Evolutionary conservation across 2,329 filamentous ascomycete genomes (phyloP).

Genomic region (Neonectria ditissima): DNA sequence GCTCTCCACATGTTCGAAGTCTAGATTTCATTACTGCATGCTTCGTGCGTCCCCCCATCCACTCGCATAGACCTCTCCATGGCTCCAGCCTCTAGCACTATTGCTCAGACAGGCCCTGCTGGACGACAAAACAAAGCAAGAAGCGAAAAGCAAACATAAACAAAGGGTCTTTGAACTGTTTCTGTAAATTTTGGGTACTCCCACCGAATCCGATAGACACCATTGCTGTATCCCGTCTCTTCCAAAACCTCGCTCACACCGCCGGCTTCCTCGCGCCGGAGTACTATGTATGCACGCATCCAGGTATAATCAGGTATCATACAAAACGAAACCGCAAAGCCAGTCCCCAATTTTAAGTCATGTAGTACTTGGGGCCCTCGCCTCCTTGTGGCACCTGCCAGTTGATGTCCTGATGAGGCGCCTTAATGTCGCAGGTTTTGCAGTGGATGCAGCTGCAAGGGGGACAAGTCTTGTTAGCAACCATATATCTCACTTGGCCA

Average conservation of each 20-base stretch:
- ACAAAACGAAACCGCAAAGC: slow-evolving; percentile 36
- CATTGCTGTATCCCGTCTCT: slow-evolving; percentile 30
- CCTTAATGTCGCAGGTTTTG: slow-evolving; percentile 99
- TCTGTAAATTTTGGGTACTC: slow-evolving; percentile 20
- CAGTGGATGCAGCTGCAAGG: slow-evolving; percentile 92
- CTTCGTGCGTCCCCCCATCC: slow-evolving; percentile 27
- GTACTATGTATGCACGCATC: slow-evolving; percentile 32
- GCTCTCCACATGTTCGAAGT: slow-evolving; percentile 34
- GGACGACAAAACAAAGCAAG: slow-evolving; percentile 8
- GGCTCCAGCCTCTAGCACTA: slow-evolving; percentile 24
- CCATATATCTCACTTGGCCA: not conserved
- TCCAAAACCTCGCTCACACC: slow-evolving; percentile 15
- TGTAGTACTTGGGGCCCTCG: slow-evolving; percentile 79
- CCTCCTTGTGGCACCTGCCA: slow-evolving; percentile 96
- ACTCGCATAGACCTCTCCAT: slow-evolving; percentile 31
- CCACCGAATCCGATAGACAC: slow-evolving; percentile 36
- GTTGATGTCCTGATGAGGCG: slow-evolving; percentile 95
- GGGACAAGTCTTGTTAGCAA: slow-evolving; percentile 24
- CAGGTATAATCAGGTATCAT: slow-evolving; percentile 44
- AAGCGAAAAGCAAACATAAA: not conserved
- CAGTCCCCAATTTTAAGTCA: slow-evolving; percentile 60
- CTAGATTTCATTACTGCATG: slow-evolving; percentile 25
- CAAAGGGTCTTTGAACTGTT: slow-evolving; percentile 12
- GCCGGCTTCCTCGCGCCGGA: slow-evolving; percentile 33
- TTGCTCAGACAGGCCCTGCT: slow-evolving; percentile 19